Conservation (phyloP, 345 rosid genomes). For the Barbarea vulgaris region DNA sequence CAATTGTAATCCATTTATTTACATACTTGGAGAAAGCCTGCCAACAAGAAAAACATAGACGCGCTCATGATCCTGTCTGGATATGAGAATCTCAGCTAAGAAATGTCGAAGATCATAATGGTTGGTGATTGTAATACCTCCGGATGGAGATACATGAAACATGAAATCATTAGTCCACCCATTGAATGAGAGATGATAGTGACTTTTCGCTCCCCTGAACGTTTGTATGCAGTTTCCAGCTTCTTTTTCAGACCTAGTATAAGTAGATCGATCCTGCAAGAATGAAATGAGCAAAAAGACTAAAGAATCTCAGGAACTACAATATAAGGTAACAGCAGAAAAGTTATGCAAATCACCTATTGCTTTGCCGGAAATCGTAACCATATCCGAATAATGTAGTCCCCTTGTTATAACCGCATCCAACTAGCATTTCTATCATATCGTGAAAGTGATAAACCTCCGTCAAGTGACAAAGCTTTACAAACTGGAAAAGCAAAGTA, state of each 20-base stretch:
- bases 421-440: slow-evolving; percentile 80
- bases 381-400: slow-evolving; percentile 85
- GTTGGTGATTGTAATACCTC: slow-evolving; percentile 51
- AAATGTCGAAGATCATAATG: slow-evolving; percentile 2
- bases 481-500: slow-evolving; percentile 52
- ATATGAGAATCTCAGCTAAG: background rate
- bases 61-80: background rate
- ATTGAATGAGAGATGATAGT: slow-evolving; percentile 83
- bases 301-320: slow-evolving; percentile 3
- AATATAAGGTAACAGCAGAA: background rate
- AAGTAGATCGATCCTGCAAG: slow-evolving; percentile 61
- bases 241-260: slow-evolving; percentile 66
- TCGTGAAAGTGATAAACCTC: slow-evolving; percentile 90
- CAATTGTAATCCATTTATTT: slow-evolving; percentile 86
- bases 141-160: slow-evolving; percentile 70
- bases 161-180: slow-evolving; percentile 80
- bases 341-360: slow-evolving; percentile 48
- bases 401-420: slow-evolving; percentile 78
- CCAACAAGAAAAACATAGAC: slow-evolving; percentile 28
- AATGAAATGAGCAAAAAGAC: slow-evolving; percentile 2
- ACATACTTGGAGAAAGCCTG: slow-evolving; percentile 79
- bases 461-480: slow-evolving; percentile 58
- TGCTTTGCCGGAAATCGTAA: slow-evolving; percentile 93
- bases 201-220: slow-evolving; percentile 75
- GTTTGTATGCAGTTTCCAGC: slow-evolving; percentile 72